phyloP scores from a whole-genome alignment of 805 yeast species.

The Candida oleophila region DNA sequence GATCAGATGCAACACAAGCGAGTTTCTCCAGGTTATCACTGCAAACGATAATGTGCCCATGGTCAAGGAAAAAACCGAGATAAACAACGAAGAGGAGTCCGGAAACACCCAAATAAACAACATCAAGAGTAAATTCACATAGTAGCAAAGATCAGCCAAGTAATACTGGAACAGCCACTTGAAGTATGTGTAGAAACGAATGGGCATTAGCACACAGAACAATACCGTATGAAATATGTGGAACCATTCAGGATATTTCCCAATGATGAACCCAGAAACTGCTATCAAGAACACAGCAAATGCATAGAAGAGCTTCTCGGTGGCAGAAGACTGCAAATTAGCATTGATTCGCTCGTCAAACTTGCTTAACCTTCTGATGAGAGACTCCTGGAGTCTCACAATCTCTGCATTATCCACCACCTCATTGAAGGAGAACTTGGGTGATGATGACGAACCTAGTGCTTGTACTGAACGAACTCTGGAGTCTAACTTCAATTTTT shows the following conservation, averaged over 20 bases:
- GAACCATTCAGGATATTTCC: conserved; percentile 72
- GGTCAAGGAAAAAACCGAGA: conserved; percentile 81
- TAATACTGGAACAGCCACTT: conserved; percentile 79
- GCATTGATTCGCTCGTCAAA: conserved; percentile 38
- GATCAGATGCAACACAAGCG: conserved; percentile 84
- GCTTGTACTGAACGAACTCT: background rate
- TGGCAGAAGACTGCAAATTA: conserved; percentile 32
- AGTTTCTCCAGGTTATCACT: conserved; percentile 93
- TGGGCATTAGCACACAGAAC: conserved; percentile 70
- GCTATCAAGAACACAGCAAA: conserved; percentile 68
- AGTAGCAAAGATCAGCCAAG: conserved; percentile 91
- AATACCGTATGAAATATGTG: conserved; percentile 72
- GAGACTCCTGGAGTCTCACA: conserved; percentile 28
- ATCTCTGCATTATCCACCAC: conserved; percentile 21
- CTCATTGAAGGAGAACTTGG: conserved; percentile 1
- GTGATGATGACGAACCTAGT: background rate
- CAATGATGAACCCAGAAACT: conserved; percentile 71
- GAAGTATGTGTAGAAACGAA: conserved; percentile 78
- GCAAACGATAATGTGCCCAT: conserved; percentile 92
- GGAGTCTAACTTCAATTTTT: conserved; percentile 21
- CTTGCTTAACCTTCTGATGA: conserved; percentile 28
- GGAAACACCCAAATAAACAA: conserved; percentile 84
- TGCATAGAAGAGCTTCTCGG: conserved; percentile 81
- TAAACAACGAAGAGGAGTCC: conserved; percentile 64
- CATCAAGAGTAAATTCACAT: conserved; percentile 71